Evolutionary conservation across 768 basidiomycete genomes (phyloP).

Genomic region (Pleurotus tuber-regium): DNA sequence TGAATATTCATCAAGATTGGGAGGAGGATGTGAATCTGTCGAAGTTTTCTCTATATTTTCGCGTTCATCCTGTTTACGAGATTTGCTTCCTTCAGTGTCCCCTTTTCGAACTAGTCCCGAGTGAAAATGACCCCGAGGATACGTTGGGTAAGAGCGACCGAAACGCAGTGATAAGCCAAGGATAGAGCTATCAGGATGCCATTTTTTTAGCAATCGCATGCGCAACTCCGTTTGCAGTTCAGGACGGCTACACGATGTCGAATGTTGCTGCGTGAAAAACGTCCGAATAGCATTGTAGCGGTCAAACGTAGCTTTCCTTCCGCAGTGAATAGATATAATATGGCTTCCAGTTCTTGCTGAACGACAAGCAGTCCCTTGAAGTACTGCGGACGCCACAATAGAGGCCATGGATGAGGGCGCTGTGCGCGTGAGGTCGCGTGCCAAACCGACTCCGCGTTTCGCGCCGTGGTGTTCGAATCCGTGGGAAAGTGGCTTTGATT

Average conservation of each 20-base stretch:
- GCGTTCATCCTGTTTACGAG: too few species aligned
- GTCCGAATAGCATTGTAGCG: constrained; percentile 57
- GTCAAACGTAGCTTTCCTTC: constrained; percentile 36
- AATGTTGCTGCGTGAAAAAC: constrained; percentile 48
- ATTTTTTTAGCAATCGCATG: too few species aligned
- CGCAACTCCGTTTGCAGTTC: too few species aligned
- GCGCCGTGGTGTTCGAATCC: too few species aligned
- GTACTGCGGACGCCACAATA: background rate
- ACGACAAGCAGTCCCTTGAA: background rate
- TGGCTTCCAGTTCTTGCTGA: background rate
- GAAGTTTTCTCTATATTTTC: too few species aligned
- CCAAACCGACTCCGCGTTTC: too few species aligned
- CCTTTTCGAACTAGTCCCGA: background rate
- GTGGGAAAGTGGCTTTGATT: too few species aligned
- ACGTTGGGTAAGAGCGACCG: background rate
- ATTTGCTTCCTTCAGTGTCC: background rate
- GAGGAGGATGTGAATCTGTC: constrained; percentile 18
- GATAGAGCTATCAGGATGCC: too few species aligned
- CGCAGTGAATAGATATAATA: constrained; percentile 13
- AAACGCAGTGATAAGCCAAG: background rate
- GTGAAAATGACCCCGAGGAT: background rate
- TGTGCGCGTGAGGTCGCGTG: too few species aligned
- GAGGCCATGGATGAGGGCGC: too few species aligned
- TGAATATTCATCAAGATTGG: constrained; percentile 67
- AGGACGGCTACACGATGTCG: constrained; percentile 15